phyloP scores from a whole-genome alignment of 129 eudicot species.

The Saussurea involucrata region DNA sequence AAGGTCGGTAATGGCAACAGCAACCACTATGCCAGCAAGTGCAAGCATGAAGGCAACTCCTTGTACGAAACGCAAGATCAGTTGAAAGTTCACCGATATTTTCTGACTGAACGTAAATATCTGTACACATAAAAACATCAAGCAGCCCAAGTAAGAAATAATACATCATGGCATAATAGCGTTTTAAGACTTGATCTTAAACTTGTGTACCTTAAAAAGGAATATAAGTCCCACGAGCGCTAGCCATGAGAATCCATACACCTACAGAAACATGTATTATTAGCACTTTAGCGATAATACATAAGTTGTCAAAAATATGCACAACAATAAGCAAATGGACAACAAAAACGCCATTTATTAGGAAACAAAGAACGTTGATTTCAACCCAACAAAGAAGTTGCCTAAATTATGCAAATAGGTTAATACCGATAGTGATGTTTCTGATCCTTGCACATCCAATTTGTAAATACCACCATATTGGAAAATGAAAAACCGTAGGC shows the following conservation, averaged over 20 bases:
- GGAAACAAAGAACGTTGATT: background rate
- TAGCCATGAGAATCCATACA: background rate
- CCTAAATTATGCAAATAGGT: background rate
- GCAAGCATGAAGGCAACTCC: slow-evolving; percentile 85
- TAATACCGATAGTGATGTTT: slow-evolving; percentile 61
- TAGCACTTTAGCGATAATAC: no score
- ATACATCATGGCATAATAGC: background rate
- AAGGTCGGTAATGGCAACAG: slow-evolving; percentile 56
- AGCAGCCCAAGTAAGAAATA: background rate
- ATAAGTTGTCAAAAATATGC: background rate
- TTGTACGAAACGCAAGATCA: slow-evolving; percentile 86
- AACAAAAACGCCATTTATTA: background rate
- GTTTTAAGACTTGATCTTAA: background rate
- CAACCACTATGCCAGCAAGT: slow-evolving; percentile 72
- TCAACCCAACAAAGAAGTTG: background rate
- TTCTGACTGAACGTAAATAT: slow-evolving; percentile 97
- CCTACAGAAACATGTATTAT: background rate
- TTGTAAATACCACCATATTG: slow-evolving; percentile 78
- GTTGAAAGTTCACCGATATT: slow-evolving; percentile 92
- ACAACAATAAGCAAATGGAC: background rate
- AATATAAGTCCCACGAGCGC: background rate
- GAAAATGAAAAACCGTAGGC: slow-evolving; percentile 82
- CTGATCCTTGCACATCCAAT: slow-evolving; percentile 50
- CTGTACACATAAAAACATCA: slow-evolving; percentile 34
- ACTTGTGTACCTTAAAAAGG: slow-evolving; percentile 37